phyloP scores from a whole-genome alignment of 345 rosid genomes.

The Kandelia obovata region DNA sequence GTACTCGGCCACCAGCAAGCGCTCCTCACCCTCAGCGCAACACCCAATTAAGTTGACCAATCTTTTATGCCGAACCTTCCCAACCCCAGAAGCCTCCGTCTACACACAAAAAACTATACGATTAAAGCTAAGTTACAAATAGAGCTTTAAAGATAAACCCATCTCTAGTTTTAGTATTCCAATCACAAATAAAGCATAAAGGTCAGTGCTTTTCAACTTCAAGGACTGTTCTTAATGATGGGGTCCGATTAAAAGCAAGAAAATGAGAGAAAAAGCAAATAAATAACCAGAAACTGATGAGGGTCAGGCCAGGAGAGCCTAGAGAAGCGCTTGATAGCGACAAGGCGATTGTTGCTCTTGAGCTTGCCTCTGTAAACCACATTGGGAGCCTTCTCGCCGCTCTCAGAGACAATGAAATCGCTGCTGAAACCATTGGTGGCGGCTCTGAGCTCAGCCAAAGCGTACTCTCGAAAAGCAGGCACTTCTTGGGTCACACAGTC shows the following conservation, averaged over 20 bases:
- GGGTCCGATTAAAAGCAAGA: no score
- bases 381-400: slow-evolving; percentile 97
- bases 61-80: slow-evolving; percentile 80
- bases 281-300: slow-evolving; percentile 70
- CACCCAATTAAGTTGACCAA: slow-evolving; percentile 89
- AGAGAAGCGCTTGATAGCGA: slow-evolving; percentile 88
- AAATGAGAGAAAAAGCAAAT: background rate
- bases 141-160: no score
- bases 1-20: slow-evolving; percentile 82
- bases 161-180: no score
- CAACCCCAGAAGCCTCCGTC: slow-evolving; percentile 90
- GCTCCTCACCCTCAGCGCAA: slow-evolving; percentile 94
- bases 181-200: background rate
- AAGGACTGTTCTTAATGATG: no score
- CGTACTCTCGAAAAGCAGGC: slow-evolving; percentile 66
- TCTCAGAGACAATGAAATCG: slow-evolving; percentile 79
- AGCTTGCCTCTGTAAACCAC: slow-evolving; percentile 84
- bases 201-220: background rate
- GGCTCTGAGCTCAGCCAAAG: slow-evolving; percentile 59
- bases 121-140: no score
- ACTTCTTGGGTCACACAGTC: slow-evolving; percentile 20
- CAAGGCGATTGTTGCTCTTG: slow-evolving; percentile 48
- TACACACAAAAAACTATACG: slow-evolving; percentile 1
- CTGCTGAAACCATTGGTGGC: slow-evolving; percentile 81
- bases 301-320: slow-evolving; percentile 97